A percentile compares a stretch with the other conserved stretches of the same genome.
Evolutionary conservation across 2,329 filamentous ascomycete species (phyloP).

Genomic region (Alternaria consortialis): DNA sequence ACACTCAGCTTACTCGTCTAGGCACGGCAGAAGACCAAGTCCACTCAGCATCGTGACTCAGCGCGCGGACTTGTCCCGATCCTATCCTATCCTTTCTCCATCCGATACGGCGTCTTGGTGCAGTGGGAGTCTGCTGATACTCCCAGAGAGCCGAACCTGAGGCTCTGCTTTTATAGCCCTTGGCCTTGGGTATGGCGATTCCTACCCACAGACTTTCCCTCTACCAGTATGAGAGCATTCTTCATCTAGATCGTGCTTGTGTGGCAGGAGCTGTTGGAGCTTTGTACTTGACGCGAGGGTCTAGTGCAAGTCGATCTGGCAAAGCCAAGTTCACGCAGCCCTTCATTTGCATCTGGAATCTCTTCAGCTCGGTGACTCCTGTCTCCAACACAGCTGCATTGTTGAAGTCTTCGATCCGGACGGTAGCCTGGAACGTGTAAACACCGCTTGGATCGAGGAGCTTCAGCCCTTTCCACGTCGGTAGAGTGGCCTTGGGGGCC

Average conservation of each 20-base stretch:
- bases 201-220: not conserved
- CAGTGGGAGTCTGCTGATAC: not conserved
- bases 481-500: constrained; percentile 50
- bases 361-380: constrained; percentile 64
- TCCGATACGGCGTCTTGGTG: not conserved
- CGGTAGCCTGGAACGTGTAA: constrained; percentile 66
- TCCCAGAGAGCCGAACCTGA: not conserved
- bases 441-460: constrained; percentile 65
- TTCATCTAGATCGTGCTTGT: constrained; percentile 32
- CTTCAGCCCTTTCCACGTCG: constrained; percentile 56
- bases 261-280: constrained; percentile 27
- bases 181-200: not conserved
- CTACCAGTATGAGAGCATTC: not conserved
- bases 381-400: constrained; percentile 63
- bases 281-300: constrained; percentile 66
- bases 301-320: constrained; percentile 66
- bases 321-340: constrained; percentile 65
- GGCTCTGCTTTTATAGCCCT: not conserved
- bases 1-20: not conserved
- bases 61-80: not conserved
- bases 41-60: not conserved
- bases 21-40: not conserved
- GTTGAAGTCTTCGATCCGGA: constrained; percentile 64
- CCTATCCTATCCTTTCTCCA: not conserved
- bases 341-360: constrained; percentile 64